Evolutionary conservation across 306 rosid species (phyloP), one percentile per base, ranked within the genome.

Genomic region (Luffa aegyptiaca): DNA sequence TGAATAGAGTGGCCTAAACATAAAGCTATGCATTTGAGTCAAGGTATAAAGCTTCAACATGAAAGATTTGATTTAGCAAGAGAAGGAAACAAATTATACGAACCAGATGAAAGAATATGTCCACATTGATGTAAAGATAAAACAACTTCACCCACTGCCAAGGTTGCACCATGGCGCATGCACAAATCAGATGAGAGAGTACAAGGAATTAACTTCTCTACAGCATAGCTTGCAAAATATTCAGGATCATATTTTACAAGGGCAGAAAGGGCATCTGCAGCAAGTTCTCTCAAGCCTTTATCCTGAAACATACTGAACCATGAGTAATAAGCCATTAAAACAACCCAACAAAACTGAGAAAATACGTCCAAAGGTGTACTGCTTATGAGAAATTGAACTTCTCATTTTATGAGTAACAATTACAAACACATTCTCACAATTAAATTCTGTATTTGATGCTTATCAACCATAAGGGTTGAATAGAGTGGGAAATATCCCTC

Each of bases 161-260:
- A 78, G 1, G 97, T 95, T 53, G 97, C 91, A 75, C 99, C 99
- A 87, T 93, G 97, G 77, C 97, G 97, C 96, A 83, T 91, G 93
- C 99, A 91, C 83, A 95, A 82, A 85, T 95, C 99, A 80, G 99
- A 83, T 76, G 97, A 93, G 81, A 93, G 97, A 42, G 99, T 95
- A 76, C 88, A 88, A 56, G 97, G 93, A 82, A 93, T 89, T 85
- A 90, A 79, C 83, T 89, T 92, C 80, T 91, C 96, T 88, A 93
- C 26, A 78, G 86, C 89, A 64, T 69, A 83, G 81, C 81, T 86
- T 10, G 89, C 87, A 86, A 93, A 90, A 86, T 90, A 87, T 79
- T 81, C 90, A 35, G 97, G 93, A 44, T 93, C 92, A 80, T 91
- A 93, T 82, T 90, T 93, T 76, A 90, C 97, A 78, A 91, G 96